A percentile compares a stretch with the other conserved stretches of the same genome.
These are phyloP conservation scores for Aspergillus quadricinctus DNA, from an alignment of 2,329 filamentous ascomycete genomes.

Conservation along the genomic window DNA sequence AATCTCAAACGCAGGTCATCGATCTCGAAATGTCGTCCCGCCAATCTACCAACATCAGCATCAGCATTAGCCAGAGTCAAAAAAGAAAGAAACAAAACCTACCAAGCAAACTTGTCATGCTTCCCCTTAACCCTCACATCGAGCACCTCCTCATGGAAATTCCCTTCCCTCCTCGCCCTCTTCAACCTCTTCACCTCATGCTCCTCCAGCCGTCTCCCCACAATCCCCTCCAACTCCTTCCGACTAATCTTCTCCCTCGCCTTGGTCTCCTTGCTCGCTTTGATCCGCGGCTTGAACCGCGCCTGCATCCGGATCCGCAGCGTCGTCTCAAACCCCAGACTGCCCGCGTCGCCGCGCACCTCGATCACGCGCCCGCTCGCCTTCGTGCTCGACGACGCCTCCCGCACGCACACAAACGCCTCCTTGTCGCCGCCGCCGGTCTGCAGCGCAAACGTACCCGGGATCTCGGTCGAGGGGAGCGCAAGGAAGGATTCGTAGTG, in stretches of 20 bases:
- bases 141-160: constrained; percentile 82
- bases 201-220: constrained; percentile 71
- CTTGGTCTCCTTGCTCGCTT: constrained; percentile 76
- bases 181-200: constrained; percentile 82
- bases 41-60: constrained; percentile 15
- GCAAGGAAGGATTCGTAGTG: constrained; percentile 75
- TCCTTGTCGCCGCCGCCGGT: constrained; percentile 57
- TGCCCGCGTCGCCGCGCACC: constrained; percentile 70
- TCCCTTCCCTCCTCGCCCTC: constrained; percentile 75
- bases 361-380: constrained; percentile 53
- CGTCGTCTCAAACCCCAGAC: constrained; percentile 64
- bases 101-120: constrained; percentile 71
- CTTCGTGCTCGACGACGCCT: constrained; percentile 38
- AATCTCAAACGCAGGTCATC: background rate
- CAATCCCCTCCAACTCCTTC: constrained; percentile 76
- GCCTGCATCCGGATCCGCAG: constrained; percentile 90
- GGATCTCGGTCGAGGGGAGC: constrained; percentile 59
- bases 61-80: constrained; percentile 14
- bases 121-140: constrained; percentile 88
- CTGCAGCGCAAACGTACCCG: constrained; percentile 70
- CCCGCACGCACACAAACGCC: constrained; percentile 63
- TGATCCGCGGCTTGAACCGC: constrained; percentile 79
- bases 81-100: constrained; percentile 10
- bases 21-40: constrained; percentile 12
- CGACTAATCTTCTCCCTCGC: constrained; percentile 79